phyloP scores from a whole-genome alignment of 257 asterid species.

The Ehretia macrophylla region DNA sequence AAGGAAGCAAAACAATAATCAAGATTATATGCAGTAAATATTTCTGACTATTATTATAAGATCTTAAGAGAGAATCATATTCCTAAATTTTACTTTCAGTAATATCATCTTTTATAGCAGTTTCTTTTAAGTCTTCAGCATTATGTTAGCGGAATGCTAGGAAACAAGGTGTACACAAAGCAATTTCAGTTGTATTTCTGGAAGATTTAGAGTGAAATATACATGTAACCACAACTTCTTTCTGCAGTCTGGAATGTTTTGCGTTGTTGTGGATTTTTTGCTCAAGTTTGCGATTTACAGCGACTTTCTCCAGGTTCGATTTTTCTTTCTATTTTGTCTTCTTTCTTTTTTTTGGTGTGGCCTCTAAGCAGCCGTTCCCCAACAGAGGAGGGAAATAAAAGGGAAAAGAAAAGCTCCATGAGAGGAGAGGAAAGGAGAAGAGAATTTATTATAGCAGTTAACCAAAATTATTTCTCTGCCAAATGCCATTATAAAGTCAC shows the following conservation, averaged over 20 bases:
- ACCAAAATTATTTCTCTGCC: too few relatives aligned
- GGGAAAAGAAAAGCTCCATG: not conserved
- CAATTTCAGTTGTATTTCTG: not conserved
- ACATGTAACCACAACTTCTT: not conserved
- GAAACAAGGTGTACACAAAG: not conserved
- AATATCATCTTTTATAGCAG: not conserved
- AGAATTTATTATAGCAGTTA: not conserved
- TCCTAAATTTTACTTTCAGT: too few relatives aligned
- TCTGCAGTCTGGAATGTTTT: conserved; percentile 65
- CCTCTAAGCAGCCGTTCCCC: not conserved
- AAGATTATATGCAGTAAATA: too few relatives aligned
- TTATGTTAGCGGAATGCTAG: not conserved
- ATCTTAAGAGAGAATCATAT: too few relatives aligned
- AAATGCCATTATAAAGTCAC: too few relatives aligned
- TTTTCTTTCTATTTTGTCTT: conserved; percentile 7
- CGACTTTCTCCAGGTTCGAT: conserved; percentile 63
- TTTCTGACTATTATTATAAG: too few relatives aligned
- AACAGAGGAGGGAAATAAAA: not conserved
- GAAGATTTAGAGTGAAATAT: not conserved
- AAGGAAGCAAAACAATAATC: too few relatives aligned
- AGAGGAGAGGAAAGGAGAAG: not conserved
- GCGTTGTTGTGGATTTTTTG: conserved; percentile 59
- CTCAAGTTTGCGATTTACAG: conserved; percentile 61
- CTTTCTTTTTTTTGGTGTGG: conserved; percentile 1
- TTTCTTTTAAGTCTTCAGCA: not conserved